phyloP scores from a whole-genome alignment of 108 stramenopile species.

The Nitzschia palea region DNA sequence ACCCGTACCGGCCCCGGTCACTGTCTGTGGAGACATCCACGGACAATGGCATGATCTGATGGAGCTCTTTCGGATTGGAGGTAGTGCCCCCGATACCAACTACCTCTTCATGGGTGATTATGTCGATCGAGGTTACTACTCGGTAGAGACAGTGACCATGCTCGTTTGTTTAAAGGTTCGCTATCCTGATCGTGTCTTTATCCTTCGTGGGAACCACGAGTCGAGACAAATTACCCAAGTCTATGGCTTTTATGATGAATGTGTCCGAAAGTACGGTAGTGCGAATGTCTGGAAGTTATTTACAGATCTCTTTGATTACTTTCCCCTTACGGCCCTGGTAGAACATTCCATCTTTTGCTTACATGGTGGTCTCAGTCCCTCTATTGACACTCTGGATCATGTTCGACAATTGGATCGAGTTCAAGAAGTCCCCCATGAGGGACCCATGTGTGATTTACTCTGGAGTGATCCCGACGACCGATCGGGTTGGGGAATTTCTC shows the following conservation, averaged over 20 bases:
- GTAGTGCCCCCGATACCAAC: constrained; percentile 95
- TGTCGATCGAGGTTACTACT: constrained; percentile 98
- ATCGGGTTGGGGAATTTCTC: constrained; percentile 94
- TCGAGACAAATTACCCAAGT: constrained; percentile 95
- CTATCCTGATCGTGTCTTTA: constrained; percentile 91
- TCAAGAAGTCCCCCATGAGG: constrained; percentile 98
- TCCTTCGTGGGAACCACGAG: constrained; percentile 96
- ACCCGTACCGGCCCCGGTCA: constrained; percentile 90
- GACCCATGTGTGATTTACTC: constrained; percentile 97
- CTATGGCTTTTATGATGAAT: constrained; percentile 99
- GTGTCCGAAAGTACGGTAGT: constrained; percentile 96
- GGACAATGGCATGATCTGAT: constrained; percentile 95
- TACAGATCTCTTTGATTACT: constrained; percentile 96
- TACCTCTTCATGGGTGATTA: constrained; percentile 99
- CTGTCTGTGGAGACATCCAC: constrained; percentile 91
- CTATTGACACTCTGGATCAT: constrained; percentile 95
- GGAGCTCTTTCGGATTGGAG: constrained; percentile 93
- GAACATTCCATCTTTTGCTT: constrained; percentile 95
- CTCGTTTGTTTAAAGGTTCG: constrained; percentile 95
- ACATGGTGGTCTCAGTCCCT: constrained; percentile 96
- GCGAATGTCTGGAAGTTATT: constrained; percentile 98
- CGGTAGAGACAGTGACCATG: constrained; percentile 94
- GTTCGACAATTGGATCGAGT: constrained; percentile 94
- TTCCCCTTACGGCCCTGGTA: constrained; percentile 94
- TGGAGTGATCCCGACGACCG: constrained; percentile 99